Conservation (phyloP, 768 basidiomycete genomes). For the Lactarius tabidus region DNA sequence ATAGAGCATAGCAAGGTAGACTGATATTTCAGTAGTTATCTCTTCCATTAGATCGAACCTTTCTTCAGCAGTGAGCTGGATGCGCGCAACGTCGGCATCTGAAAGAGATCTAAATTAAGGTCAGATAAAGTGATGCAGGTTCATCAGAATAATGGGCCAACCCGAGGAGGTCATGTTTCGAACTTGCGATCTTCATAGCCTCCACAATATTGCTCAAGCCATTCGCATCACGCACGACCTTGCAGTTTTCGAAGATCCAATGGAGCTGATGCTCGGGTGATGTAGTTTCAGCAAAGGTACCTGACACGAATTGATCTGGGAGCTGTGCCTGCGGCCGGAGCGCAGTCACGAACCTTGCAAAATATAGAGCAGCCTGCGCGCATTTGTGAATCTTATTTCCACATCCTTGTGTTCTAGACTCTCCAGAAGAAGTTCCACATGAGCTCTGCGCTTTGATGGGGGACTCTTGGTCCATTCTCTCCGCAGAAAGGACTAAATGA, state of each 20-base stretch:
- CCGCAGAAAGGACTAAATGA: constrained; percentile 21
- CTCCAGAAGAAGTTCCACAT: constrained; percentile 79
- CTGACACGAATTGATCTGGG: constrained; percentile 37
- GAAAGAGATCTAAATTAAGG: constrained; percentile 55
- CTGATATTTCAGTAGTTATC: constrained; percentile 85
- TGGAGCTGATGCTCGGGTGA: constrained; percentile 94
- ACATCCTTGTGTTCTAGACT: constrained; percentile 83
- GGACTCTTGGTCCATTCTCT: constrained; percentile 79
- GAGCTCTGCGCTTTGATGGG: constrained; percentile 56
- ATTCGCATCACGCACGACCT: constrained; percentile 76
- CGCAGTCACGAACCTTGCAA: constrained; percentile 64
- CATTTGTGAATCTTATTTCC: constrained; percentile 81
- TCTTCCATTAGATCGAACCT: constrained; percentile 82
- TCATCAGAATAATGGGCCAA: constrained; percentile 29
- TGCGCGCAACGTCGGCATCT: constrained; percentile 67
- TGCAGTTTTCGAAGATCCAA: constrained; percentile 94
- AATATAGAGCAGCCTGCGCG: constrained; percentile 83
- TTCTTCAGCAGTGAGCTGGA: constrained; percentile 66
- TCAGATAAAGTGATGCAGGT: background rate
- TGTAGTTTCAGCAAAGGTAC: constrained; percentile 85
- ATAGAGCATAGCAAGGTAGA: constrained; percentile 94
- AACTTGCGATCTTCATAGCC: constrained; percentile 84
- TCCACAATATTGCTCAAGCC: constrained; percentile 80
- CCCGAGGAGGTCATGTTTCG: constrained; percentile 84
- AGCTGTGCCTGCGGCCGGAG: constrained; percentile 10